These are phyloP conservation scores for Cenchrus americanus DNA, from an alignment of 176 grass and related monocot genomes.

Conservation along the genomic window DNA sequence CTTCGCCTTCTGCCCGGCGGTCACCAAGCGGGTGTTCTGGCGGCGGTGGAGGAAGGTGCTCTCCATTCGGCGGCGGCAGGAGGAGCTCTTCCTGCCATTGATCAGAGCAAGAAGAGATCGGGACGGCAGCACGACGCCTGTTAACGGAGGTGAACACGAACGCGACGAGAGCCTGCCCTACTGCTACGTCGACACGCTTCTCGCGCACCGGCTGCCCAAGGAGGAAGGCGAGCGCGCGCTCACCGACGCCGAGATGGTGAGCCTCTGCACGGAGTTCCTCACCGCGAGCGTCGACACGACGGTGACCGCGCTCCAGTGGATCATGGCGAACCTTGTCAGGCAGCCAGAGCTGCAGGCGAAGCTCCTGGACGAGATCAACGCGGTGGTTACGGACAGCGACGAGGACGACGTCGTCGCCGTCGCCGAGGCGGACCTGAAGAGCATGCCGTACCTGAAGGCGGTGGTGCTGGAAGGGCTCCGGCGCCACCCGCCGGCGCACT, in stretches of 20 bases:
- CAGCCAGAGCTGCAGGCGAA: slow-evolving; percentile 24
- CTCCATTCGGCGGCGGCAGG: slow-evolving; percentile 37
- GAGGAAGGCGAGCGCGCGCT: slow-evolving; percentile 30
- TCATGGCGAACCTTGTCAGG: slow-evolving; percentile 39
- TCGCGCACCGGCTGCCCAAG: background rate
- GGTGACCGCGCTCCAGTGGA: slow-evolving; percentile 49
- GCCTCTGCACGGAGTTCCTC: slow-evolving; percentile 49
- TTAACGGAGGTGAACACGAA: background rate
- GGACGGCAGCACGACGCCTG: background rate
- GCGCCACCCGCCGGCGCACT: slow-evolving; percentile 50
- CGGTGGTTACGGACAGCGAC: background rate
- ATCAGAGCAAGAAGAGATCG: slow-evolving; percentile 32
- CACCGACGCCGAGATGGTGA: slow-evolving; percentile 43
- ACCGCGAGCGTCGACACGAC: slow-evolving; percentile 47
- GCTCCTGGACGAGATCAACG: slow-evolving; percentile 27
- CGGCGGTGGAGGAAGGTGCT: slow-evolving; percentile 44
- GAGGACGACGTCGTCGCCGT: background rate
- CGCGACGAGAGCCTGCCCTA: background rate
- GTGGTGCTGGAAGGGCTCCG: slow-evolving; percentile 50
- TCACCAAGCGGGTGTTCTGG: slow-evolving; percentile 53
- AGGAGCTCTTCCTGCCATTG: slow-evolving; percentile 51
- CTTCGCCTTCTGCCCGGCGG: slow-evolving; percentile 46
- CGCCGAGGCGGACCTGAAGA: slow-evolving; percentile 16
- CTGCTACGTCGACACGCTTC: slow-evolving; percentile 39
- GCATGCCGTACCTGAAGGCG: slow-evolving; percentile 43